Percentiles rank a stretch among this genome's conserved stretches.
These are phyloP conservation scores for Ramularia endophylla DNA, from an alignment of 2,329 filamentous ascomycete species.

Conservation along the genomic window DNA sequence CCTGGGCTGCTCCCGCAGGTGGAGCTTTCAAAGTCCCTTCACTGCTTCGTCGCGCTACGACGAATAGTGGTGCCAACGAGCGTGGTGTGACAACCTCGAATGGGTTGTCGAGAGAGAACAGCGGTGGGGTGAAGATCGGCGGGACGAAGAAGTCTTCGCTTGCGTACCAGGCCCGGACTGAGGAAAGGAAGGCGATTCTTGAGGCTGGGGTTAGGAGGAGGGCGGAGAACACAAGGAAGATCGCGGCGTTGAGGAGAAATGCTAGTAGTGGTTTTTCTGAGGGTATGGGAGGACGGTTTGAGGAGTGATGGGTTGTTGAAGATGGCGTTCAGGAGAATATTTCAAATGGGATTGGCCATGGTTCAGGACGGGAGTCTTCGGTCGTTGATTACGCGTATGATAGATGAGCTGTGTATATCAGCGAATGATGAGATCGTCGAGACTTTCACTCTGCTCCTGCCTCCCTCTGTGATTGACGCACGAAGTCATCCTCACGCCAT, in stretches of 20 bases:
- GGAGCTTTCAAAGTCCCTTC: slow-evolving; percentile 61
- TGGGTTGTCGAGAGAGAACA: slow-evolving; percentile 23
- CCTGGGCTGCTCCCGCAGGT: slow-evolving; percentile 36
- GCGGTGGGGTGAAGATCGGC: slow-evolving; percentile 39
- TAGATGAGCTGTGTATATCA: too few relatives aligned
- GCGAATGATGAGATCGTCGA: too few relatives aligned
- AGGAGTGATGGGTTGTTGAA: slow-evolving; percentile 24
- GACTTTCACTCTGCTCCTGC: too few relatives aligned
- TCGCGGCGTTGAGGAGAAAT: slow-evolving; percentile 36
- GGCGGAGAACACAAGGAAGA: slow-evolving; percentile 43
- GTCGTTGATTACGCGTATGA: too few relatives aligned
- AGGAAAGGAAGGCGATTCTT: slow-evolving; percentile 46
- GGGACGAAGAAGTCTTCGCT: slow-evolving; percentile 55
- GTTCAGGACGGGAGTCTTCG: too few relatives aligned
- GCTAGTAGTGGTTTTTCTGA: slow-evolving; percentile 34
- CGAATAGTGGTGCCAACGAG: slow-evolving; percentile 35
- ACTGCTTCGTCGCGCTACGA: slow-evolving; percentile 67
- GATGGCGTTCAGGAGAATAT: too few relatives aligned
- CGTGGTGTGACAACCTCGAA: slow-evolving; percentile 34
- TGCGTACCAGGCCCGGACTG: slow-evolving; percentile 54
- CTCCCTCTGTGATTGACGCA: too few relatives aligned
- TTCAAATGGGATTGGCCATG: too few relatives aligned
- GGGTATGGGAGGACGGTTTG: slow-evolving; percentile 37
- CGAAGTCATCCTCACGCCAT: too few relatives aligned
- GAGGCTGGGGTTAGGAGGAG: slow-evolving; percentile 49